These are phyloP conservation scores for Blyttiomyces sp. DNA, from an alignment of 371 early-diverging fungal species.

Conservation along the genomic window DNA sequence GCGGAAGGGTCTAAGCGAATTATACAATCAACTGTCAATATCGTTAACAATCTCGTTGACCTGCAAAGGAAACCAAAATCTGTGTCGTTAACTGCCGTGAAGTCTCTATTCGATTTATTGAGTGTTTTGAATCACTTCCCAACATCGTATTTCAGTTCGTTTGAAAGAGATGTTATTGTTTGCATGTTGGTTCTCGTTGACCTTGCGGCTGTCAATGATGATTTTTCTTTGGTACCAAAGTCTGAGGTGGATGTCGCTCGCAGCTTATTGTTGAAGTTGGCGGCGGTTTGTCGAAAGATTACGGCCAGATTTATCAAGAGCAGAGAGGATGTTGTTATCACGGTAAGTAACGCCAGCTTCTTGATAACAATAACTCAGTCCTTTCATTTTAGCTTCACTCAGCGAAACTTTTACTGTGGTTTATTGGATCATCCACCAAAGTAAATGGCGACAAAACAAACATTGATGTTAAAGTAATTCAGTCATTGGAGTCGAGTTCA, in stretches of 20 bases:
- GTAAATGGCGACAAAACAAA: background rate
- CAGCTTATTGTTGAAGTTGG: constrained; percentile 3
- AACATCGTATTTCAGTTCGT: constrained; percentile 16
- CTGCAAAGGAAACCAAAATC: too few species aligned
- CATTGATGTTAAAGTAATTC: background rate
- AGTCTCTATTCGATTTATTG: too few species aligned
- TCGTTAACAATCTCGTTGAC: too few species aligned
- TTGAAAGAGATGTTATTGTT: constrained; percentile 21
- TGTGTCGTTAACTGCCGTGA: too few species aligned
- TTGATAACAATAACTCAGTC: background rate
- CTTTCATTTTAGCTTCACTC: constrained; percentile 3
- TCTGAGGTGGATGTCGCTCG: background rate
- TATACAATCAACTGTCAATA: too few species aligned
- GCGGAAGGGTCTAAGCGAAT: too few species aligned
- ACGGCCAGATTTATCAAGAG: constrained; percentile 13
- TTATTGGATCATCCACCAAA: background rate
- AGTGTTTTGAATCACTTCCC: constrained; percentile 22
- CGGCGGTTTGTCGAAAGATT: constrained; percentile 8
- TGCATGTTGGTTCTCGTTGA: constrained; percentile 8
- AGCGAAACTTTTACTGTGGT: background rate
- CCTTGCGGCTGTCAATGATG: background rate
- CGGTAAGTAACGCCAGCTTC: background rate
- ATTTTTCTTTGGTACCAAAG: background rate
- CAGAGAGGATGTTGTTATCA: constrained; percentile 8
- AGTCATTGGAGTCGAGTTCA: background rate